Percentiles rank a stretch among this genome's conserved stretches.
Evolutionary conservation across 2,329 filamentous ascomycete genomes (phyloP).

Genomic region (Ceratocystis papillata): DNA sequence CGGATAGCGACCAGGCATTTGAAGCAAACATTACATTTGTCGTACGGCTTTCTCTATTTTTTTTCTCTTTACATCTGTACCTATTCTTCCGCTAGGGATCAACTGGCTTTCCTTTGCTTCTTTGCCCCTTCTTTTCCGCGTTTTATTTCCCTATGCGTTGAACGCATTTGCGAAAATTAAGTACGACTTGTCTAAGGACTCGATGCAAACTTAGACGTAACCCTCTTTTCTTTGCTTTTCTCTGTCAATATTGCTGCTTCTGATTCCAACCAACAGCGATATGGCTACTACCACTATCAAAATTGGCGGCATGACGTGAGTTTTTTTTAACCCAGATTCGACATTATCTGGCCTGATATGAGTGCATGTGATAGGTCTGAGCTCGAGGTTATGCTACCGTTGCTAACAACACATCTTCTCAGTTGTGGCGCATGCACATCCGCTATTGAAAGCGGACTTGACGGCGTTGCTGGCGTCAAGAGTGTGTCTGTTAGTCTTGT

Average conservation of each 20-base stretch:
- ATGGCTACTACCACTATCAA: constrained; percentile 86
- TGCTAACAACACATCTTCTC: constrained; percentile 2
- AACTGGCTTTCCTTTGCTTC: background rate
- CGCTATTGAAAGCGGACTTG: constrained; percentile 86
- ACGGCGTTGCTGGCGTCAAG: constrained; percentile 66
- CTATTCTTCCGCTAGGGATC: background rate
- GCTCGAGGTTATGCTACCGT: background rate
- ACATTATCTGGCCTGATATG: background rate
- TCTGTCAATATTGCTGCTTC: constrained; percentile 12
- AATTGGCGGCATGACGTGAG: constrained; percentile 76
- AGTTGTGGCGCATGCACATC: constrained; percentile 85
- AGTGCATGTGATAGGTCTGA: background rate
- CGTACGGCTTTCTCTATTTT: no score
- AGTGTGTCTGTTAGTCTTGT: constrained; percentile 86
- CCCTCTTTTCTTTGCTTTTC: constrained; percentile 13
- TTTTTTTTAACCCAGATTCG: constrained; percentile 26
- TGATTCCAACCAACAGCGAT: constrained; percentile 20
- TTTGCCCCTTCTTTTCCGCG: background rate
- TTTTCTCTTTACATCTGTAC: background rate
- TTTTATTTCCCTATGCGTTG: constrained; percentile 6
- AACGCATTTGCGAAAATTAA: background rate
- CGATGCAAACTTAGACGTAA: constrained; percentile 9
- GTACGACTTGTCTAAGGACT: constrained; percentile 7
- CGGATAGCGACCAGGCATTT: background rate
- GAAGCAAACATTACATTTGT: constrained; percentile 4